Base-by-base conservation (phyloP, 495 filamentous ascomycete genomes). In the Clavariopsis aquatica region DNA sequence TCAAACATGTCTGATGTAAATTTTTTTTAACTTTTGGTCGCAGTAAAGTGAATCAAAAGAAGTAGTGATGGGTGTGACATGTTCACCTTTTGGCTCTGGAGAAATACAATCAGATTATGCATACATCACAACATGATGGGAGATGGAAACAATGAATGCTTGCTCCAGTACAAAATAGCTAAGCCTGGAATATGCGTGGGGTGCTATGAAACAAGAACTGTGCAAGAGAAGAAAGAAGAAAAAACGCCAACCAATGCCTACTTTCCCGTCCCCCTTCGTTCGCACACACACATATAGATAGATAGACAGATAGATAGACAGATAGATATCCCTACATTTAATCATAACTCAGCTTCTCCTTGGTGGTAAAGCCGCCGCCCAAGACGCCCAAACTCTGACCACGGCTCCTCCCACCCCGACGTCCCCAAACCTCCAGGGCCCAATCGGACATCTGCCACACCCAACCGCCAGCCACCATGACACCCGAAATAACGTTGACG, bases 401-500 rank as follows among this genome's bases (percentile, higher is more conserved):
- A 23, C 64, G 54, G 45, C 60, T 9, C 22, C 60, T 58, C 46
- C 57, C 38, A 19, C 34, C 49, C 65, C 68, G 69, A 58, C 65
- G 55, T 28, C 72, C 69, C 54, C 52, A 69, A 19, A 73, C 64
- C 60, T 78, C 77, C 29, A 60, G 83, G 20, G 84, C 74, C 86
- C 86, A 88, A 38, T 79, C 78, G 3, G 65, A 73, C 34, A 87
- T 75, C 77, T 86, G 85, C 78, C 83, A 89, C 57, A 78, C 68
- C 85, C 85, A 88, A 8, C 84, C 83, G 22, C 83, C 84, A 4
- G 82, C 84, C 8, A 86, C 84, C 49, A 88, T 74, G 15, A 88
- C 84, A 0, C 86, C 86, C 22, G 78, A 82, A 10, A 87, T 76
- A 17, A 87, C 86, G 72, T 88, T 87, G 9, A 87, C 85, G 31